These are phyloP conservation scores for Fabrea salina DNA, from an alignment of 169 alveolate species.

Conservation along the genomic window DNA sequence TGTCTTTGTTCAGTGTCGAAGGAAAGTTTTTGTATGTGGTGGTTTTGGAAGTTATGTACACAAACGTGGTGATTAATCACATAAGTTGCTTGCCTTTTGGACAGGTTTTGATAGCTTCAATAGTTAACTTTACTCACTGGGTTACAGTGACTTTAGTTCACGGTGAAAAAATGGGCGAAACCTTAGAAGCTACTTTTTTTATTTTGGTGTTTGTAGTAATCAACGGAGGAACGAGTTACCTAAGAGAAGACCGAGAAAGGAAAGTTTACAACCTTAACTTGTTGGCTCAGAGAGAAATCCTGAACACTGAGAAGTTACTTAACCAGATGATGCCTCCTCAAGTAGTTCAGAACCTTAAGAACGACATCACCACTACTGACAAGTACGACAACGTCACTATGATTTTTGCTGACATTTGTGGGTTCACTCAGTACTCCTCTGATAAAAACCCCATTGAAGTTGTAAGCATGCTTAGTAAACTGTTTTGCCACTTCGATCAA, in stretches of 20 bases:
- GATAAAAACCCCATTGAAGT: slow-evolving; percentile 79
- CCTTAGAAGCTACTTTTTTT: slow-evolving; percentile 29
- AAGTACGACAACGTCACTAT: slow-evolving; percentile 93
- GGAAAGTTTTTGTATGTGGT: neutral
- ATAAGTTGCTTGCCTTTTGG: neutral
- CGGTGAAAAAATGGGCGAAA: too few species aligned
- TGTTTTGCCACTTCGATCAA: slow-evolving; percentile 94
- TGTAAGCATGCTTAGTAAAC: slow-evolving; percentile 87
- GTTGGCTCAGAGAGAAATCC: slow-evolving; percentile 31
- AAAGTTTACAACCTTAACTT: slow-evolving; percentile 17
- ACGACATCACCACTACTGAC: slow-evolving; percentile 67
- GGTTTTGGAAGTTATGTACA: slow-evolving; percentile 4
- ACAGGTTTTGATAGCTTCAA: neutral
- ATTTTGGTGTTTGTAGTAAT: neutral
- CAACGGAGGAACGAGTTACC: neutral
- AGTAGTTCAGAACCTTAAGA: slow-evolving; percentile 47
- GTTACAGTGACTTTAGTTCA: too few species aligned
- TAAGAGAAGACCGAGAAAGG: slow-evolving; percentile 18
- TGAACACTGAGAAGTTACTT: slow-evolving; percentile 29
- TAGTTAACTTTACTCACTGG: slow-evolving; percentile 11
- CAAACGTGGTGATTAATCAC: neutral
- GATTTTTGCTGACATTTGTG: slow-evolving; percentile 97
- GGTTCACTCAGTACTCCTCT: slow-evolving; percentile 96
- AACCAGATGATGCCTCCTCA: slow-evolving; percentile 32
- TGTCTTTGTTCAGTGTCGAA: neutral